phyloP scores from a whole-genome alignment of 176 grass and related monocot species.

The Musa troglodytarum region DNA sequence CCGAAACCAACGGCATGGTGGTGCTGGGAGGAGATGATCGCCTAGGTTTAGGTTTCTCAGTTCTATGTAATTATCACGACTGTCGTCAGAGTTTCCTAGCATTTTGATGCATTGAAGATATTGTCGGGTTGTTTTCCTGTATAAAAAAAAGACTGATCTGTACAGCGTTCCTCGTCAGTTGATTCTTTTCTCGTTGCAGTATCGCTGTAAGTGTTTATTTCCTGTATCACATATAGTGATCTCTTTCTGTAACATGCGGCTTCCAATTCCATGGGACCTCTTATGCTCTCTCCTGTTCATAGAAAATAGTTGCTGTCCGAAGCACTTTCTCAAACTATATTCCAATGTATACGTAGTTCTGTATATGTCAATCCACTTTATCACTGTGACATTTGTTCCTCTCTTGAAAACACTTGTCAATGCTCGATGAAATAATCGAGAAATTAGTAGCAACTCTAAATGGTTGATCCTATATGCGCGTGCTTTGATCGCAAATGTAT shows the following conservation, averaged over 20 bases:
- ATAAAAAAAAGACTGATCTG: not conserved
- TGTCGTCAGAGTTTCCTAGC: not conserved
- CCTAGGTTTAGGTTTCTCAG: not conserved
- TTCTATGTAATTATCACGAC: slow-evolving; percentile 6
- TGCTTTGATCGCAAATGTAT: no score
- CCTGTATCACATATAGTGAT: not conserved
- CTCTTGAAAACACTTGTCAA: no score
- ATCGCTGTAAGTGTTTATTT: not conserved
- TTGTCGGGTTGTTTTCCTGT: not conserved
- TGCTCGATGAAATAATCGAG: no score
- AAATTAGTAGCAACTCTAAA: no score
- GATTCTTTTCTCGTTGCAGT: not conserved
- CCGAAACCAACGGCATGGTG: slow-evolving; percentile 70
- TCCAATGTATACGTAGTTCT: no score
- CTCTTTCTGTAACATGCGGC: not conserved
- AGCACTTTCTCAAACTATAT: no score
- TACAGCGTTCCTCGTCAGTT: not conserved
- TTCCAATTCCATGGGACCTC: not conserved
- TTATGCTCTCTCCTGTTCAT: not conserved
- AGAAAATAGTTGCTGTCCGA: not conserved
- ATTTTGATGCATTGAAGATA: not conserved
- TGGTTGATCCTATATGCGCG: no score
- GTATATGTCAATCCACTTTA: no score
- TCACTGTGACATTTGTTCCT: no score
- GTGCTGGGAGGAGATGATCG: slow-evolving; percentile 19